Evolutionary conservation across 1,284 basidiomycete genomes (phyloP).

Genomic region (Moesziomyces aphidis): DNA sequence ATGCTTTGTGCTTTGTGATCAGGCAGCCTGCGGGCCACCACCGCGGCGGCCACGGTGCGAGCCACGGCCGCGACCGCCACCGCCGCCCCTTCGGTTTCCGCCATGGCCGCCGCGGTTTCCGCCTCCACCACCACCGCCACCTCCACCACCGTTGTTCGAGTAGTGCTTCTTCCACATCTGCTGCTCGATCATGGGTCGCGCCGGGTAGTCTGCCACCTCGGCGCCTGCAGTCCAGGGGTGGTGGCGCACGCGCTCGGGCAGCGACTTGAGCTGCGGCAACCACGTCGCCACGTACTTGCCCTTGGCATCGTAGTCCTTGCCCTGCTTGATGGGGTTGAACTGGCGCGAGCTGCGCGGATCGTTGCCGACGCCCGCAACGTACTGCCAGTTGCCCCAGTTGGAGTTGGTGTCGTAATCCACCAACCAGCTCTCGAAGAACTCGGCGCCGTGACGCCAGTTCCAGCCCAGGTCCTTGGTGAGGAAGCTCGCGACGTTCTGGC

Average conservation of each 20-base stretch:
- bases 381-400: slow-evolving; percentile 62
- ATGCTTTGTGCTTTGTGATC: no score
- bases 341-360: slow-evolving; percentile 57
- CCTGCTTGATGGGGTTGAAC: slow-evolving; percentile 64
- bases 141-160: slow-evolving; percentile 22
- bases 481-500: slow-evolving; percentile 59
- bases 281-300: slow-evolving; percentile 55
- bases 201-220: slow-evolving; percentile 40
- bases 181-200: slow-evolving; percentile 50
- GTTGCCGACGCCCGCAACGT: slow-evolving; percentile 62
- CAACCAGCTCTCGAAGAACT: slow-evolving; percentile 56
- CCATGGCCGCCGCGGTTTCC: slow-evolving; percentile 70
- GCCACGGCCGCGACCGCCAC: slow-evolving; percentile 1
- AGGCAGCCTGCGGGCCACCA: neutral
- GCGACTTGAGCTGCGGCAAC: slow-evolving; percentile 30
- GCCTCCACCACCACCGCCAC: slow-evolving; percentile 14
- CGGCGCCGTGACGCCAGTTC: slow-evolving; percentile 59
- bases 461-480: slow-evolving; percentile 59
- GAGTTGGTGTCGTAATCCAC: slow-evolving; percentile 56
- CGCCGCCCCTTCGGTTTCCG: slow-evolving; percentile 17
- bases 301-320: slow-evolving; percentile 53
- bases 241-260: slow-evolving; percentile 28
- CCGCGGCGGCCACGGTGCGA: slow-evolving; percentile 5
- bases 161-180: slow-evolving; percentile 59
- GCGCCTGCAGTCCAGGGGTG: slow-evolving; percentile 51